Evolutionary conservation across 371 early-diverging fungal species (phyloP), one percentile per base, ranked within the genome.

Genomic region (Zychaea mexicana): DNA sequence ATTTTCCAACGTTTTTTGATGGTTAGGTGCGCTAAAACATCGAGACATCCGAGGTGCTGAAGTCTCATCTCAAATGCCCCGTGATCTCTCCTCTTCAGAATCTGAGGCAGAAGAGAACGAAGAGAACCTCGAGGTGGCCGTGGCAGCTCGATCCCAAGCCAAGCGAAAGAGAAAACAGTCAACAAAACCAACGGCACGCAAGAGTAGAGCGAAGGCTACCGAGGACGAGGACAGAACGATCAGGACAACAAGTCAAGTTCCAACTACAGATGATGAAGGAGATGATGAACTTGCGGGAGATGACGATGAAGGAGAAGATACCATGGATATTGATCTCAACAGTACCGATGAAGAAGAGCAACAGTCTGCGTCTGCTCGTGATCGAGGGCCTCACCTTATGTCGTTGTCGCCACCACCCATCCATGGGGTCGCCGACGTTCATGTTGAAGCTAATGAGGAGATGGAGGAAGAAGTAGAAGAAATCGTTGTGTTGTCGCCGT

Each of bases 31-130:
- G 53, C 74, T 90, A 27, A 93, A 91, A 60, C 92, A 91, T 68
- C 80, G 94, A 19, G 90, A 91, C 66, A 71, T 94, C 52, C 77
- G 78, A 0, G 94, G 94, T 21, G 82, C 80, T 15, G 84, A 87
- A 62, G 84, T 93, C 12, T 84, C 90, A 17, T 90, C 94, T 13
- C 91, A 94, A 22, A 21, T 46, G 38, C 17, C 17, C 3, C 49
- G 49, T 9, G 54, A 56, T 7, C 30, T 22, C 7, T 24, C 64
- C 68, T 70, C 70, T 75, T 27, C 67, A 28, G 71, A 67, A 17
- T 61, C 62, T 1, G 68, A 66, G 8, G 39, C 19, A 8, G 72
- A 62, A 30, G 62, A 36, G 2, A 57, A 63, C 19, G 52, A 69
- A 26, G 21, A 63, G 32, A 26, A 52, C 6, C 52, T 53, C 15